A percentile compares a stretch with the other conserved stretches of the same genome.
Evolutionary conservation across 805 yeast genomes (phyloP).

Genomic region (Metschnikowia koreensis): DNA sequence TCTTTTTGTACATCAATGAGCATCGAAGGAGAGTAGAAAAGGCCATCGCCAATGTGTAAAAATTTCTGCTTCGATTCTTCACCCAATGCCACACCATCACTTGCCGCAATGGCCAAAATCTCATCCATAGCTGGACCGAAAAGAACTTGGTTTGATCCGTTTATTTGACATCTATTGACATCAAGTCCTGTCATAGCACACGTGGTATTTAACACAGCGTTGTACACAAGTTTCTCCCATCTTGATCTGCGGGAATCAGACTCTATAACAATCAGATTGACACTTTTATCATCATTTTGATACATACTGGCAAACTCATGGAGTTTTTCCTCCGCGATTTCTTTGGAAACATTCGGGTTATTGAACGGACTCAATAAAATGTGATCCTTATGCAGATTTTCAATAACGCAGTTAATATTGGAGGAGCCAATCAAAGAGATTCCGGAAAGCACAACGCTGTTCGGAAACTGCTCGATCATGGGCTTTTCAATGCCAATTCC

Average conservation of each 20-base stretch:
- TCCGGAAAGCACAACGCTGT: constrained; percentile 55
- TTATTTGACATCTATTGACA: constrained; percentile 36
- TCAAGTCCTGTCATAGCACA: constrained; percentile 36
- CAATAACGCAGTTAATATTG: constrained; percentile 45
- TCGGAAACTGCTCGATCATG: constrained; percentile 50
- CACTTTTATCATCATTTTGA: constrained; percentile 24
- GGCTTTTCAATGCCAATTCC: constrained; percentile 65
- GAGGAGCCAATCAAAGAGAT: constrained; percentile 63
- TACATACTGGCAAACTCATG: constrained; percentile 27
- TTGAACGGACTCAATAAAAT: constrained; percentile 53
- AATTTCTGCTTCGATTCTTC: constrained; percentile 47
- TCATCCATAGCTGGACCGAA: constrained; percentile 66
- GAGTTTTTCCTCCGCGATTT: constrained; percentile 16
- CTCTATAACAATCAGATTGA: constrained; percentile 28
- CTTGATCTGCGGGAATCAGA: constrained; percentile 31
- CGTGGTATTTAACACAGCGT: constrained; percentile 35
- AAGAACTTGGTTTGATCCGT: constrained; percentile 28
- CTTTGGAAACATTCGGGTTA: constrained; percentile 17
- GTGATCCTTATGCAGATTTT: constrained; percentile 51
- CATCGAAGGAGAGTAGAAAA: constrained; percentile 66
- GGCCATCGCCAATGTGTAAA: constrained; percentile 46
- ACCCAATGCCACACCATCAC: constrained; percentile 61
- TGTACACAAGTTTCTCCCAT: constrained; percentile 41
- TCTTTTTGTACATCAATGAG: constrained; percentile 63
- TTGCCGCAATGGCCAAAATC: constrained; percentile 60